These are phyloP conservation scores for Scutellaria galericulata DNA, from an alignment of 257 asterid species.

Conservation along the genomic window DNA sequence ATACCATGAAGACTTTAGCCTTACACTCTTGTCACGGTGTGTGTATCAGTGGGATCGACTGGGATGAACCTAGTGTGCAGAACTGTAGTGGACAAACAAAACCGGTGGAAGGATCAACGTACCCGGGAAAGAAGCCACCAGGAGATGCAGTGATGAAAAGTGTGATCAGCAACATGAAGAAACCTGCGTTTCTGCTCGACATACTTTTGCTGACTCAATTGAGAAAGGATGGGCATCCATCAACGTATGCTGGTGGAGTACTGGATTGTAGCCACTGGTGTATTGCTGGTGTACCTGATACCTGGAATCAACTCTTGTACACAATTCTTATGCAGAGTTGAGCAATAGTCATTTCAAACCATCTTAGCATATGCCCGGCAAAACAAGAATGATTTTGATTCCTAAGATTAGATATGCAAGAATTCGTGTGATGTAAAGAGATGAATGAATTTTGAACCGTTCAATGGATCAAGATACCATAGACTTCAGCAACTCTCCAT, in stretches of 20 bases:
- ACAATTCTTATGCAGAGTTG: slow-evolving; percentile 43
- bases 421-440: too few species aligned
- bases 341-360: not conserved
- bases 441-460: too few species aligned
- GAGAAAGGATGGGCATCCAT: slow-evolving; percentile 85
- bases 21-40: not conserved
- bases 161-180: slow-evolving; percentile 55
- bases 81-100: slow-evolving; percentile 57
- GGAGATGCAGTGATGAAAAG: slow-evolving; percentile 47
- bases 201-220: slow-evolving; percentile 61
- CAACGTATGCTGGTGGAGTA: slow-evolving; percentile 41
- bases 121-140: slow-evolving; percentile 45
- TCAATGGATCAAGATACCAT: not conserved
- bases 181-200: slow-evolving; percentile 58
- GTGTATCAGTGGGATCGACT: slow-evolving; percentile 56
- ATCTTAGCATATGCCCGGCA: not conserved
- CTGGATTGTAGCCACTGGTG: slow-evolving; percentile 94
- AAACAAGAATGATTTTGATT: not conserved
- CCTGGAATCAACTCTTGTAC: slow-evolving; percentile 79
- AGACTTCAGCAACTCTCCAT: not conserved
- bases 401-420: too few species aligned
- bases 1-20: too few species aligned
- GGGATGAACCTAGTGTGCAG: slow-evolving; percentile 56
- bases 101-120: slow-evolving; percentile 54
- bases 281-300: slow-evolving; percentile 81